These are phyloP conservation scores for Drechslerella stenobrocha DNA, from an alignment of 2,329 filamentous ascomycete species.

Conservation along the genomic window DNA sequence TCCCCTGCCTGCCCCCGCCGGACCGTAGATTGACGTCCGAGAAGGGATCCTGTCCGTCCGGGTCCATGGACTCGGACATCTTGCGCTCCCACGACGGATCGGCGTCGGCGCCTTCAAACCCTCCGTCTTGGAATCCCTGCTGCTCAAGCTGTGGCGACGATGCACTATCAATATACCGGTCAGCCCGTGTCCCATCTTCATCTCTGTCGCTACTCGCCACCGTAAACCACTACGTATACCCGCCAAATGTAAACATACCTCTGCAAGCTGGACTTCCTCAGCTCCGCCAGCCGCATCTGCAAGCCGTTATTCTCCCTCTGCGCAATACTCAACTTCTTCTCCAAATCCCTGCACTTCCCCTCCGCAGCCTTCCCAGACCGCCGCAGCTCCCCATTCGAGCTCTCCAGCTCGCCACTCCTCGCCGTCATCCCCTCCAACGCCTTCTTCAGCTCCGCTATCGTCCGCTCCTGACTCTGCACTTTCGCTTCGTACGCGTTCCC, in stretches of 20 bases:
- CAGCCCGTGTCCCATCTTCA: background rate
- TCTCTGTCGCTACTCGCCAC: no score
- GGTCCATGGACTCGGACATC: background rate
- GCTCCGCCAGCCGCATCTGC: constrained; percentile 26
- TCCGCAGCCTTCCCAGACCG: constrained; percentile 7
- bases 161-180: no score
- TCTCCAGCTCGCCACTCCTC: constrained; percentile 3
- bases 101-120: background rate
- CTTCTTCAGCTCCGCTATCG: constrained; percentile 16
- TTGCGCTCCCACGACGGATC: background rate
- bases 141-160: no score
- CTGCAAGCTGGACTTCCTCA: constrained; percentile 25
- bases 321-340: constrained; percentile 22
- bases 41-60: background rate
- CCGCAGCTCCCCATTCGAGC: constrained; percentile 13
- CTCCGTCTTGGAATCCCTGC: no score
- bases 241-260: constrained; percentile 2
- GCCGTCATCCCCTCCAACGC: constrained; percentile 1
- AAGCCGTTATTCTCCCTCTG: constrained; percentile 36
- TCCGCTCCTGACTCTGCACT: constrained; percentile 9
- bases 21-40: constrained; percentile 2
- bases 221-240: no score
- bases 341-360: constrained; percentile 15
- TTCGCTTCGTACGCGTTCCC: constrained; percentile 18
- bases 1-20: background rate